Evolutionary conservation across 2,329 filamentous ascomycete genomes (phyloP).

Genomic region (Colletotrichum gigasporum): DNA sequence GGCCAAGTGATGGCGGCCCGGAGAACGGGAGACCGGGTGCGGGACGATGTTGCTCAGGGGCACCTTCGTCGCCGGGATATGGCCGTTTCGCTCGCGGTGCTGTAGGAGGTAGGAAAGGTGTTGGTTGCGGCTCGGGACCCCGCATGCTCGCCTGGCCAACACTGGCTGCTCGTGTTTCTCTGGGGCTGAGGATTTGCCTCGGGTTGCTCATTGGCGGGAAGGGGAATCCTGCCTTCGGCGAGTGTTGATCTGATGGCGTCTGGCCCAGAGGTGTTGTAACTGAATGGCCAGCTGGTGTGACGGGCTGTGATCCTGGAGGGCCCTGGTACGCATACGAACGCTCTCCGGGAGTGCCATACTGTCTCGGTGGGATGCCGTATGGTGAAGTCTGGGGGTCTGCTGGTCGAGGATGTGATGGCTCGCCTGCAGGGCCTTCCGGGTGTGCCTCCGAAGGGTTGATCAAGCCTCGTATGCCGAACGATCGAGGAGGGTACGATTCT

Average conservation of each 20-base stretch:
- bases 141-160: constrained; percentile 38
- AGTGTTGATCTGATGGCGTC: constrained; percentile 43
- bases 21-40: constrained; percentile 17
- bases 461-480: constrained; percentile 48
- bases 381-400: constrained; percentile 34
- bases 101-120: constrained; percentile 37
- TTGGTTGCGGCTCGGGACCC: constrained; percentile 37
- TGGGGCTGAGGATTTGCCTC: constrained; percentile 44
- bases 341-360: constrained; percentile 35
- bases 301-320: constrained; percentile 44
- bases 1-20: constrained; percentile 27
- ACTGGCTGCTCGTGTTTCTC: constrained; percentile 40
- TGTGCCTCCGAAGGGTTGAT: constrained; percentile 47
- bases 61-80: constrained; percentile 8
- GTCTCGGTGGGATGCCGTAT: constrained; percentile 33
- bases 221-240: constrained; percentile 41
- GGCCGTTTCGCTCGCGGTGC: constrained; percentile 32
- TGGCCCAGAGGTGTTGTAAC: constrained; percentile 39
- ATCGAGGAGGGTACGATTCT: constrained; percentile 18
- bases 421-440: constrained; percentile 32
- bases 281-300: constrained; percentile 40
- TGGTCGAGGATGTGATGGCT: constrained; percentile 29
- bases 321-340: constrained; percentile 35
- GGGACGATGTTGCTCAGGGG: constrained; percentile 8
- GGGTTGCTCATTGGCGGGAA: constrained; percentile 41